Percentiles rank a stretch among this genome's conserved stretches.
Conservation (phyloP, 2,329 filamentous ascomycete genomes). For the Myriosclerotinia curreyana region DNA sequence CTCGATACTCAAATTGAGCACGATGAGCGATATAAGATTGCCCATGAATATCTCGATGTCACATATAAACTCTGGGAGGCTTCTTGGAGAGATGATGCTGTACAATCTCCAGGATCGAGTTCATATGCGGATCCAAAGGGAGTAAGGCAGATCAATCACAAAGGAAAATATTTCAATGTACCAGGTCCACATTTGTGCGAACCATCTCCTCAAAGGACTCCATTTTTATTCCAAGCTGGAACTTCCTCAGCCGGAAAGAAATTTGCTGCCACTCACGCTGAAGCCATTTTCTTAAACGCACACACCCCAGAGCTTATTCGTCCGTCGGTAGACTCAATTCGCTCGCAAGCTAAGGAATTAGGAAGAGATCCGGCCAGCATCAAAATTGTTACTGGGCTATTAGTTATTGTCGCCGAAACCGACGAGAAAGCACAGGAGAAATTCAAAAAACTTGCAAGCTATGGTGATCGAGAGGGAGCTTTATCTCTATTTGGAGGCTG, state of each 20-base stretch:
- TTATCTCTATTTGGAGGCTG: constrained; percentile 70
- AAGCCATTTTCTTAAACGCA: constrained; percentile 67
- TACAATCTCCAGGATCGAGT: constrained; percentile 56
- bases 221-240: constrained; percentile 57
- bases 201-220: constrained; percentile 35
- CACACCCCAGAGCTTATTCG: constrained; percentile 61
- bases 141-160: constrained; percentile 64
- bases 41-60: constrained; percentile 57
- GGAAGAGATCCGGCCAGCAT: constrained; percentile 59
- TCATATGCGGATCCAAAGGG: constrained; percentile 57
- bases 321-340: constrained; percentile 61
- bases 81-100: constrained; percentile 45
- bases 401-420: constrained; percentile 61
- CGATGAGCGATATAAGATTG: constrained; percentile 64
- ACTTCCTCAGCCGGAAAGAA: constrained; percentile 63
- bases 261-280: constrained; percentile 68
- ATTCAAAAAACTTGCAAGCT: constrained; percentile 57
- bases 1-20: constrained; percentile 57
- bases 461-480: constrained; percentile 64
- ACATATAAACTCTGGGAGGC: constrained; percentile 35
- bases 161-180: constrained; percentile 61
- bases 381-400: constrained; percentile 66
- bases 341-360: constrained; percentile 47
- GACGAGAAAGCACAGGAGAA: constrained; percentile 65
- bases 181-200: constrained; percentile 65